A percentile compares a stretch with the other conserved stretches of the same genome.
These are phyloP conservation scores for Polytrichum commune DNA, from an alignment of 225 moss, liverwort and hornwort species.

Conservation along the genomic window DNA sequence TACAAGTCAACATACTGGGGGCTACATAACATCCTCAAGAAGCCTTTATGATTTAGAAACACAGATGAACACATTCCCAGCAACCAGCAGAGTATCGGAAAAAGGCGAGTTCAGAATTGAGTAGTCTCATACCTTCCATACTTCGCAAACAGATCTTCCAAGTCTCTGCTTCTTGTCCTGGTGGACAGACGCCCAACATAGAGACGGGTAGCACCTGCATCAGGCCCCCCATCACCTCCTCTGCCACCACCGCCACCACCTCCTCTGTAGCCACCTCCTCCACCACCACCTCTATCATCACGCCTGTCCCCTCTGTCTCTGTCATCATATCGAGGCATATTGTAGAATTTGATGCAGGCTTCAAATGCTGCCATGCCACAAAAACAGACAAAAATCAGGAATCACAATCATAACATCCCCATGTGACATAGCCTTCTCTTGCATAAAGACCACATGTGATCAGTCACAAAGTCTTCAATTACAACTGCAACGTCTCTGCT, in stretches of 20 bases:
- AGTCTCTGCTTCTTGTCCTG: conserved; percentile 71
- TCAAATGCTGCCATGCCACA: neutral
- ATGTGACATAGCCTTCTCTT: neutral
- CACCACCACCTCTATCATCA: conserved; percentile 47
- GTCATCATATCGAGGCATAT: conserved; percentile 91
- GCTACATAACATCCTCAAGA: too few relatives aligned
- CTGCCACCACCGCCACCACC: conserved; percentile 34
- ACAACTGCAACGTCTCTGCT: neutral
- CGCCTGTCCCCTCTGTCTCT: conserved; percentile 69
- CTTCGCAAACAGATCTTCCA: conserved; percentile 87
- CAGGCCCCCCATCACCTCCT: conserved; percentile 20
- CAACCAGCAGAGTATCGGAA: too few relatives aligned
- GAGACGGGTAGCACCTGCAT: conserved; percentile 71
- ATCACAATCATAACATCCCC: too few relatives aligned
- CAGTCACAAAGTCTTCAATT: neutral
- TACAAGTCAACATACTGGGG: too few relatives aligned
- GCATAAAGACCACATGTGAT: conserved; percentile 2
- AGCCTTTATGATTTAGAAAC: too few relatives aligned
- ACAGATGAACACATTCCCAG: too few relatives aligned
- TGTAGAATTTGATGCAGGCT: conserved; percentile 9
- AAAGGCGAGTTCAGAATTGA: neutral
- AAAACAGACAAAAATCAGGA: conserved; percentile 3
- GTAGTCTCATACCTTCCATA: conserved; percentile 77
- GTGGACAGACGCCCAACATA: conserved; percentile 95
- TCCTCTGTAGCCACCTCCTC: conserved; percentile 27